Conservation (phyloP, 2,329 filamentous ascomycete genomes). For the Monilinia aucupariae region DNA sequence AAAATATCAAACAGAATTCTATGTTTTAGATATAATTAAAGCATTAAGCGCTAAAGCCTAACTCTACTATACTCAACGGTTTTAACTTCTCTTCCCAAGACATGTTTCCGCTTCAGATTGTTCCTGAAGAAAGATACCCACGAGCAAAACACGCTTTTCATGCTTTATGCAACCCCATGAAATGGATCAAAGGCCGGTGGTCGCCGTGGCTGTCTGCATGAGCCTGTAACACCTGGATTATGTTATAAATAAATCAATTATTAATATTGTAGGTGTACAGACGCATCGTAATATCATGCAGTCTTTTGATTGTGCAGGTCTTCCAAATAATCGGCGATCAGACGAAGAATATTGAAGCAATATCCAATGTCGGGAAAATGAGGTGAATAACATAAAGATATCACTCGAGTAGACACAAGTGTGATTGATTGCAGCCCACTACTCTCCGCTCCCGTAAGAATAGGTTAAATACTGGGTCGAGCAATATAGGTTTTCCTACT, state of each 20-base stretch:
- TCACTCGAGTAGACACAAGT: too few relatives aligned
- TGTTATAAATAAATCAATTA: slow-evolving; percentile 8
- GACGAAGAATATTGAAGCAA: slow-evolving; percentile 4
- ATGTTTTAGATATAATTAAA: too few relatives aligned
- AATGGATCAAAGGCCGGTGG: slow-evolving; percentile 10
- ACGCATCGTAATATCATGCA: slow-evolving; percentile 13
- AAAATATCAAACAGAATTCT: too few relatives aligned
- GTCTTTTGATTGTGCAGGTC: slow-evolving; percentile 13
- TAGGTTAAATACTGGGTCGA: too few relatives aligned
- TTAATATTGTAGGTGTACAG: slow-evolving; percentile 3
- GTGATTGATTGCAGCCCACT: too few relatives aligned
- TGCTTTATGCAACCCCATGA: slow-evolving; percentile 15
- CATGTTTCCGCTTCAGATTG: slow-evolving; percentile 9
- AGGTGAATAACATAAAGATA: neutral
- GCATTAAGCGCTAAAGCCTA: too few relatives aligned
- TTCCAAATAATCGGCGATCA: slow-evolving; percentile 14
- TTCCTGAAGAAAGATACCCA: slow-evolving; percentile 12
- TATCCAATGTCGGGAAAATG: neutral
- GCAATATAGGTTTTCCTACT: too few relatives aligned
- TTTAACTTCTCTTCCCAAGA: slow-evolving; percentile 14
- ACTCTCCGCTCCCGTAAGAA: too few relatives aligned
- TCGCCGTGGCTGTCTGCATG: slow-evolving; percentile 12
- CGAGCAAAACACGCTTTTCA: slow-evolving; percentile 17
- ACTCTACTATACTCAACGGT: slow-evolving; percentile 12
- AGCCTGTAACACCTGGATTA: neutral